phyloP scores from a whole-genome alignment of 2,329 filamentous ascomycete genomes.

The Metarhizium anisopliae region DNA sequence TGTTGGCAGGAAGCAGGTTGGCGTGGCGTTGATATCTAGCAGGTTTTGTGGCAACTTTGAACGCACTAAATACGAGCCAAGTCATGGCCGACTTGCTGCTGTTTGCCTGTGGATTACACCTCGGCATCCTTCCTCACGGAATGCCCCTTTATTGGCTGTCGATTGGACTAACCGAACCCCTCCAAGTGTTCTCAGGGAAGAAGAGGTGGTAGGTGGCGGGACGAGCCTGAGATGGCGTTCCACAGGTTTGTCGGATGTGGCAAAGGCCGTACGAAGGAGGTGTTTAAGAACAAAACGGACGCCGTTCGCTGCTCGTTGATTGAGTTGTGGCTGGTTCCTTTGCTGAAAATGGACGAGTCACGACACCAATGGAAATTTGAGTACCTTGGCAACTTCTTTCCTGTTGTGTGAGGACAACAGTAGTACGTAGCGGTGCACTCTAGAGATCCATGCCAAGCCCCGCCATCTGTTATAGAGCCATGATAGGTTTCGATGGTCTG shows the following conservation, averaged over 20 bases:
- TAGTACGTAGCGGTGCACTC: neutral
- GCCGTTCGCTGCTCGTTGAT: too few species aligned
- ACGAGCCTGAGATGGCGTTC: neutral
- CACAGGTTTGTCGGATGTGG: neutral
- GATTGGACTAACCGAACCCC: neutral
- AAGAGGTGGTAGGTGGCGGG: neutral
- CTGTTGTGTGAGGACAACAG: too few species aligned
- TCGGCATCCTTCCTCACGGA: neutral
- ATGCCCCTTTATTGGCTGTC: neutral
- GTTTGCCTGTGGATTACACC: neutral
- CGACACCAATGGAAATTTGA: too few species aligned
- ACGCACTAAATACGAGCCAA: neutral
- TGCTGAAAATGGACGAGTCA: too few species aligned
- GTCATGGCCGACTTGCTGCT: neutral
- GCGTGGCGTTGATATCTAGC: neutral
- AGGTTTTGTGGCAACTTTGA: neutral
- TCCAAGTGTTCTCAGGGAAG: neutral
- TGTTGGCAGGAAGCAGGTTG: neutral
- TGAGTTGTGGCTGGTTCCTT: too few species aligned
- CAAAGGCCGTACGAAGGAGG: neutral
- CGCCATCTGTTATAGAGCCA: neutral
- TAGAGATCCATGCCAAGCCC: neutral
- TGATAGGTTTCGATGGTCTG: neutral
- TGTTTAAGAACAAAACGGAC: too few species aligned
- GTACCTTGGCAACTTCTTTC: neutral